Evolutionary conservation across 2,329 filamentous ascomycete genomes (phyloP).

Genomic region (Colletotrichum lindemuthianum): DNA sequence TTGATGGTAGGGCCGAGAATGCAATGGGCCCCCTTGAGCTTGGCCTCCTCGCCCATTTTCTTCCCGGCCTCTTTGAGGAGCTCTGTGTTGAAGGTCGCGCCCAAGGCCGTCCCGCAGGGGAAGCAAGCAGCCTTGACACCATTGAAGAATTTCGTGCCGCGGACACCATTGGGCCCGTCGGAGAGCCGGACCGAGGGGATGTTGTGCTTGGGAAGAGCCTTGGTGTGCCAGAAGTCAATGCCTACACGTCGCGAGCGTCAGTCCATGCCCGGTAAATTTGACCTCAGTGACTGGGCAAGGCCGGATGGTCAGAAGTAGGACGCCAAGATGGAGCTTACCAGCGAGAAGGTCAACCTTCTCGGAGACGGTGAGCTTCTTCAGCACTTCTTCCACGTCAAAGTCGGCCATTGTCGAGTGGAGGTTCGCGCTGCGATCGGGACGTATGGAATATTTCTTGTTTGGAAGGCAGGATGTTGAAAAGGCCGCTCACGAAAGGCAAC

Average conservation of each 20-base stretch:
- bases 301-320: neutral
- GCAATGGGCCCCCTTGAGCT: slow-evolving; percentile 66
- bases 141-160: slow-evolving; percentile 75
- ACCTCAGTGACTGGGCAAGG: neutral
- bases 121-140: slow-evolving; percentile 69
- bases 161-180: slow-evolving; percentile 76
- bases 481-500: neutral
- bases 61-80: slow-evolving; percentile 62
- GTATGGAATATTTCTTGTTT: neutral
- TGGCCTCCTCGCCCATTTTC: slow-evolving; percentile 63
- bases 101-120: slow-evolving; percentile 67
- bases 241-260: slow-evolving; percentile 48
- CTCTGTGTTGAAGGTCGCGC: slow-evolving; percentile 65
- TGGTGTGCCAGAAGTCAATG: slow-evolving; percentile 77
- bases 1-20: slow-evolving; percentile 72
- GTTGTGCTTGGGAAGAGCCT: slow-evolving; percentile 66
- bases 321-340: slow-evolving; percentile 45
- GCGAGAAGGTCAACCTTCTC: slow-evolving; percentile 66
- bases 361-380: slow-evolving; percentile 62
- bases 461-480: neutral
- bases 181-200: slow-evolving; percentile 73
- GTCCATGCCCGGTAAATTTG: neutral
- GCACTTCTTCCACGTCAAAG: slow-evolving; percentile 63
- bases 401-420: slow-evolving; percentile 45
- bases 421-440: neutral